These are phyloP conservation scores for Kodamaea kakaduensis DNA, from an alignment of 805 yeast species.

Conservation along the genomic window DNA sequence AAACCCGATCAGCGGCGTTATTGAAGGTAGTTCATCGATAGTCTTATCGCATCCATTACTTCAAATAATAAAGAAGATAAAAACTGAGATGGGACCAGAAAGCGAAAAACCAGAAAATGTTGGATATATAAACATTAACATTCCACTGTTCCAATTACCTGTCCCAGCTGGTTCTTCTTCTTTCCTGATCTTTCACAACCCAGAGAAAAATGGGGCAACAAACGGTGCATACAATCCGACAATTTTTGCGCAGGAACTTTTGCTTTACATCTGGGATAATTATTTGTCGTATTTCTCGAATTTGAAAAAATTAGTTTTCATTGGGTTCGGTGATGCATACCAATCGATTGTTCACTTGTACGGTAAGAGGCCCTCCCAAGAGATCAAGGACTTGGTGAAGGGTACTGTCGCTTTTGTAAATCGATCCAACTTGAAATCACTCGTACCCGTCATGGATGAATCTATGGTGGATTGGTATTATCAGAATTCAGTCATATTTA, in stretches of 20 bases:
- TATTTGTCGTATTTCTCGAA: conserved; percentile 68
- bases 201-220: conserved; percentile 37
- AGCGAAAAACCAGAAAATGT: conserved; percentile 26
- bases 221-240: conserved; percentile 48
- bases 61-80: conserved; percentile 56
- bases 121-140: conserved; percentile 80
- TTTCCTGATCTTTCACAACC: conserved; percentile 7
- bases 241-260: conserved; percentile 69
- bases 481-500: conserved; percentile 77
- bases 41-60: conserved; percentile 67
- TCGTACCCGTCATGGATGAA: conserved; percentile 87
- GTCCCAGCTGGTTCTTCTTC: conserved; percentile 16
- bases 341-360: conserved; percentile 81
- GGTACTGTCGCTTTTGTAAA: conserved; percentile 71
- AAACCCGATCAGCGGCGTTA: conserved; percentile 73
- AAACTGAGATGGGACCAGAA: conserved; percentile 30
- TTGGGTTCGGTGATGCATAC: conserved; percentile 89
- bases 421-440: conserved; percentile 64
- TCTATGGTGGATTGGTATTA: conserved; percentile 88
- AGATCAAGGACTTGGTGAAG: conserved; percentile 55
- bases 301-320: conserved; percentile 65
- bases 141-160: conserved; percentile 56
- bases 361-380: conserved; percentile 66
- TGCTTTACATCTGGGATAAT: conserved; percentile 86
- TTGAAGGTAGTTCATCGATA: conserved; percentile 68